Percentiles rank a stretch among this genome's conserved stretches.
phyloP scores from a whole-genome alignment of 768 basidiomycete species.

The Lactarius sp. region DNA sequence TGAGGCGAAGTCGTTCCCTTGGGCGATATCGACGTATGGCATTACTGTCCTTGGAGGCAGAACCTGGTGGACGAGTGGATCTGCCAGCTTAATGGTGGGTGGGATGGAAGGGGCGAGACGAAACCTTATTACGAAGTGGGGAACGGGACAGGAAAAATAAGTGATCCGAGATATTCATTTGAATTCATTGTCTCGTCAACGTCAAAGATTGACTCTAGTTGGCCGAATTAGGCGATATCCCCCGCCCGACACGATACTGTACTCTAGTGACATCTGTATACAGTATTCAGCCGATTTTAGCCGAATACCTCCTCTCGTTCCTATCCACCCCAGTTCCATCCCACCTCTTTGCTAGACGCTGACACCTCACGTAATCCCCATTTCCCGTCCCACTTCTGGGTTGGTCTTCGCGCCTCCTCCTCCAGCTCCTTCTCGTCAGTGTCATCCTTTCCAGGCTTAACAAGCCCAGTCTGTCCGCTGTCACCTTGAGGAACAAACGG shows the following conservation, averaged over 20 bases:
- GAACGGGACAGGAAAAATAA: background rate
- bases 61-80: background rate
- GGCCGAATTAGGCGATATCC: background rate
- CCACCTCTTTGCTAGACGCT: background rate
- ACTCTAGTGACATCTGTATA: background rate
- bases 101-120: background rate
- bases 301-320: too few species aligned
- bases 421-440: background rate
- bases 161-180: background rate
- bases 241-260: background rate
- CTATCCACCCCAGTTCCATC: constrained; percentile 16
- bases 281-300: background rate
- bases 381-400: constrained; percentile 16
- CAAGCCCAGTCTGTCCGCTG: background rate
- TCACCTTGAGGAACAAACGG: background rate
- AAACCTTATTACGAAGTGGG: background rate
- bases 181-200: background rate
- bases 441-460: background rate
- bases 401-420: background rate
- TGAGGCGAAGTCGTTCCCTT: constrained; percentile 26
- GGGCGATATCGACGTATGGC: constrained; percentile 27
- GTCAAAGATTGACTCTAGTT: too few species aligned
- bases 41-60: constrained; percentile 5
- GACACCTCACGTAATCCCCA: constrained; percentile 21
- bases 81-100: background rate